Base-by-base conservation (phyloP, 2,329 filamentous ascomycete species). In the Alternaria ethzedia region DNA sequence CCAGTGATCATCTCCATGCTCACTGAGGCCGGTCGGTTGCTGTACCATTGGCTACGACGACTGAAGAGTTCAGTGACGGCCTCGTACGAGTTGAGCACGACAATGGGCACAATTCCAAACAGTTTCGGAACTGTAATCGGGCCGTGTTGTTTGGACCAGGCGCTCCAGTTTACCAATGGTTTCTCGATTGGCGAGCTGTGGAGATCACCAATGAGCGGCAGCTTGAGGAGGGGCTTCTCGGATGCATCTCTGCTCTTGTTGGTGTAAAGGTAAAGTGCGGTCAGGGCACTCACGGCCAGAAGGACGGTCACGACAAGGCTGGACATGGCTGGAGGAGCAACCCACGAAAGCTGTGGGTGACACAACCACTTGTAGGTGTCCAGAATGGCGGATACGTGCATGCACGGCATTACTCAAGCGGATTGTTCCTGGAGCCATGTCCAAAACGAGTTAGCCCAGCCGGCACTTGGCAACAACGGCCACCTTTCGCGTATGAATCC, bases 1-100 rank as follows among this genome's bases (percentile, higher is more conserved):
- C 62, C 62, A 2, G 62, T 64, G 13, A 64, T 64, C 62, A 64
- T 64, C 9, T 64, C 62, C 62, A 64, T 64, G 54, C 62, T 64
- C 25, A 64, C 62, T 17, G 58, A 64, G 41, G 62, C 54, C 13
- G 62, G 59, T 21, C 62, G 54, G 26, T 62, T 64, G 32, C 62
- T 64, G 11, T 64, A 64, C 58, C 58, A 62, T 44, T 64, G 58
- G 32, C 62, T 62, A 25, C 58, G 62, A 46, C 62, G 62, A 58
- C 62, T 57, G 54, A 64, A 64, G 11, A 62, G 59, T 30, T 64
- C 62, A 36, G 58, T 64, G 23, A 64, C 62, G 7, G 62, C 58
- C 54, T 62, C 62, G 20, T 61, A 57, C 12, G 62, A 62, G 21
- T 64, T 64, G 15, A 64, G 62, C 26, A 64, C 54, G 49, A 65